phyloP scores from a whole-genome alignment of 345 rosid genomes.

The Anacardium occidentale region DNA sequence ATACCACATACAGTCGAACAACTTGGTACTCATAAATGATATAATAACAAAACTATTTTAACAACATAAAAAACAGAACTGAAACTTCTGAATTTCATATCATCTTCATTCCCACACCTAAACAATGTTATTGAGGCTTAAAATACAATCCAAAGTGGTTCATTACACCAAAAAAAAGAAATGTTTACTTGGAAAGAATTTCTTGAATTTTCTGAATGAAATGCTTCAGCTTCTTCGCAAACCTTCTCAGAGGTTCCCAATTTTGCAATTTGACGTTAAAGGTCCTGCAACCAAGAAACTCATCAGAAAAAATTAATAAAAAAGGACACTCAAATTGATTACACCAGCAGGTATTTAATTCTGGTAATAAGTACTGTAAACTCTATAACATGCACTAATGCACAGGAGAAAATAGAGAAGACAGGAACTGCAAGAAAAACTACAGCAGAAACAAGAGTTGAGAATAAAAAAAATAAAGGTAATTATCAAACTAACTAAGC shows the following conservation, averaged over 20 bases:
- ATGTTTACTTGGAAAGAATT: background rate
- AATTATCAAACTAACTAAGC: background rate
- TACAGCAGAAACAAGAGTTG: background rate
- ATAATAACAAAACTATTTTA: background rate
- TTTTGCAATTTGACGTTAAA: background rate
- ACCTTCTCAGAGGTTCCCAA: background rate
- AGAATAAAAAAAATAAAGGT: background rate
- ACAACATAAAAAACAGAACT: background rate
- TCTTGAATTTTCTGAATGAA: background rate
- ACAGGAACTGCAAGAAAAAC: background rate
- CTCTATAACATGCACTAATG: background rate
- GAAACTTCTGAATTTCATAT: background rate
- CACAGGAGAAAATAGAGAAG: too few species aligned
- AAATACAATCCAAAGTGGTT: constrained; percentile 3
- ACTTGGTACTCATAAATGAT: background rate
- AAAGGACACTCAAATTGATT: background rate
- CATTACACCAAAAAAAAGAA: constrained; percentile 7
- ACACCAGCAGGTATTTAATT: background rate
- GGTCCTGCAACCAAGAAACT: constrained; percentile 3
- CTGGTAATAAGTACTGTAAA: background rate
- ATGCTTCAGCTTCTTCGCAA: constrained; percentile 7
- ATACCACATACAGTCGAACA: background rate
- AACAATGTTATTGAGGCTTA: background rate
- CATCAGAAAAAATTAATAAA: background rate
- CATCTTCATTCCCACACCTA: background rate